Conservation (phyloP, 129 eudicot genomes). For the Flaveria brownii region DNA sequence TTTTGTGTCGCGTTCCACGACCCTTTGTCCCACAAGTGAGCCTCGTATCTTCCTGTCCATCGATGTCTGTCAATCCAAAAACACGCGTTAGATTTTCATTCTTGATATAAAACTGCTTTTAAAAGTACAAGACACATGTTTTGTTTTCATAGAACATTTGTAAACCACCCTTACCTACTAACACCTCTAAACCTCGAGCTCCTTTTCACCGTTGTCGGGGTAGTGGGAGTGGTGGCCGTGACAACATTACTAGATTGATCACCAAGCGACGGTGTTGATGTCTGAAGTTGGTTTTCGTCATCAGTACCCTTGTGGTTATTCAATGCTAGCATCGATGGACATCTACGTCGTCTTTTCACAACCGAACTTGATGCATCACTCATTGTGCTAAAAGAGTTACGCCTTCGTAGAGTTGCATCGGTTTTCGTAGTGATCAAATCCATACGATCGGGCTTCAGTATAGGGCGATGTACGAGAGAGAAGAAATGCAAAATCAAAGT, state of each 20-base stretch:
- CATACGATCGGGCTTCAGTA: conserved; percentile 26
- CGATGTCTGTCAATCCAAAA: conserved; percentile 47
- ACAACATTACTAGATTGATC: conserved; percentile 43
- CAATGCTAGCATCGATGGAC: conserved; percentile 42
- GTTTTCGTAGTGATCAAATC: conserved; percentile 34
- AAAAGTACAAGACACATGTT: not conserved
- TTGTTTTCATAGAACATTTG: not conserved
- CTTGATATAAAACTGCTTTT: not conserved
- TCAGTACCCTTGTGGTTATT: conserved; percentile 13
- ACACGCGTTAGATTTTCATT: not conserved
- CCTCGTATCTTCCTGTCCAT: conserved; percentile 87
- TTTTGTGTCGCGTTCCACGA: conserved; percentile 84
- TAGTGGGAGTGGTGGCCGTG: conserved; percentile 34
- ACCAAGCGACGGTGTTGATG: conserved; percentile 21
- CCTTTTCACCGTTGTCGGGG: conserved; percentile 62
- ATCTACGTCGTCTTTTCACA: conserved; percentile 56
- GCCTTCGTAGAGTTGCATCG: conserved; percentile 37
- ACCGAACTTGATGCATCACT: conserved; percentile 38
- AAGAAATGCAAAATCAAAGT: conserved; percentile 26
- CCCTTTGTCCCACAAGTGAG: conserved; percentile 91
- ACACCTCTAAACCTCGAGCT: conserved; percentile 73
- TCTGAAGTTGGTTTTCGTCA: conserved; percentile 28
- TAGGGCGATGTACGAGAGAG: conserved; percentile 15
- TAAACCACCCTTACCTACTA: conserved; percentile 44
- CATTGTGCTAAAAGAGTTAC: conserved; percentile 26